Conservation (phyloP, 2,329 filamentous ascomycete genomes). For the Sphaerulina populicola region DNA sequence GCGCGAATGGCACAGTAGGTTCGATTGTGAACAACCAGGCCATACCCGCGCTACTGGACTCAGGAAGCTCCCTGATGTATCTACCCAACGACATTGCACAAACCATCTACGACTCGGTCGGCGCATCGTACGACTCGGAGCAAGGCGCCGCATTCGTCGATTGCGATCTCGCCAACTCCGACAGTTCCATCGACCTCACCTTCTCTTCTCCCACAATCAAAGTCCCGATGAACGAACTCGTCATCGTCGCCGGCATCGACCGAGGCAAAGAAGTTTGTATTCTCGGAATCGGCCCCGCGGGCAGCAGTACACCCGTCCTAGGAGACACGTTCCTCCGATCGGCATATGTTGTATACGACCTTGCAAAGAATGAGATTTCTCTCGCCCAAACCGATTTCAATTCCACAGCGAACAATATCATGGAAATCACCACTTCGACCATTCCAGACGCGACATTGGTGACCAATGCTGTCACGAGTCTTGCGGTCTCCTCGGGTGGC, state of each 20-base stretch:
- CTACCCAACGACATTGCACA: conserved; percentile 54
- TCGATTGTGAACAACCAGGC: conserved; percentile 38
- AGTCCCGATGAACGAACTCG: conserved; percentile 49
- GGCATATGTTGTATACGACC: conserved; percentile 56
- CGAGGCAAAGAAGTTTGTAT: conserved; percentile 40
- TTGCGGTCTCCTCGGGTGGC: conserved; percentile 38
- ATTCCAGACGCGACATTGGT: conserved; percentile 50
- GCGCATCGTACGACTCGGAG: conserved; percentile 36
- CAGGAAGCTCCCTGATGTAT: conserved; percentile 64
- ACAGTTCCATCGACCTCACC: conserved; percentile 48
- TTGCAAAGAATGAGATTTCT: conserved; percentile 52
- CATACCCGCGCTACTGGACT: conserved; percentile 60
- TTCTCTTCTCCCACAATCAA: conserved; percentile 50
- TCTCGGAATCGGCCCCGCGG: conserved; percentile 46
- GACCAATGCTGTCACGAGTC: conserved; percentile 43
- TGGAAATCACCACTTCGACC: conserved; percentile 47
- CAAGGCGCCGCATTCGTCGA: conserved; percentile 45
- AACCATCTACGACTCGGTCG: conserved; percentile 36
- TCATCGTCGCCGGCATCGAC: conserved; percentile 43
- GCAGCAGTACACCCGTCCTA: conserved; percentile 43
- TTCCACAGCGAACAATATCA: conserved; percentile 43
- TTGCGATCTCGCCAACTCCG: conserved; percentile 44
- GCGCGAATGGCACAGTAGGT: conserved; percentile 36
- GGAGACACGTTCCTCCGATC: conserved; percentile 56
- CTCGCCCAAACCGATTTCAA: conserved; percentile 56